phyloP scores from a whole-genome alignment of 2,329 filamentous ascomycete genomes.

The Aureobasidium lini region DNA sequence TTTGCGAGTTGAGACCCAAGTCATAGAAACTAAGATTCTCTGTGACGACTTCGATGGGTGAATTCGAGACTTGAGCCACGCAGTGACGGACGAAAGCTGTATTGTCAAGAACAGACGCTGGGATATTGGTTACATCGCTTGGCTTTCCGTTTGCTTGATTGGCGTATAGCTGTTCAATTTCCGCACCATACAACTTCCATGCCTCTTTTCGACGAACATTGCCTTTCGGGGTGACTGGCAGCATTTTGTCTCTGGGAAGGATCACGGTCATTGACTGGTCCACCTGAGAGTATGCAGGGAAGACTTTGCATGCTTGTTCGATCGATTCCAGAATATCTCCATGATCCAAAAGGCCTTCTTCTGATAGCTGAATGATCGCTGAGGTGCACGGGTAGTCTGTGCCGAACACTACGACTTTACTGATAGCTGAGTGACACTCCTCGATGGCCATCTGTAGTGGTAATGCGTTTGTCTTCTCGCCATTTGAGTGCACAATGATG shows the following conservation, averaged over 20 bases:
- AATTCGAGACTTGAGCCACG: not conserved
- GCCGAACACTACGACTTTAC: slow-evolving; percentile 13
- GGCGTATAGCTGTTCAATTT: slow-evolving; percentile 18
- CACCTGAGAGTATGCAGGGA: slow-evolving; percentile 19
- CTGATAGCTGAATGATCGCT: slow-evolving; percentile 22
- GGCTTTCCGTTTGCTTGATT: not conserved
- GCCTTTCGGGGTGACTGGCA: slow-evolving; percentile 28
- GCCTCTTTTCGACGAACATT: slow-evolving; percentile 28
- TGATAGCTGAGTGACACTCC: slow-evolving; percentile 19
- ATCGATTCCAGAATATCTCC: not conserved
- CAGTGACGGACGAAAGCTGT: not conserved
- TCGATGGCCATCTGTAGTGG: slow-evolving; percentile 25
- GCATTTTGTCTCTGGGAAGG: slow-evolving; percentile 18
- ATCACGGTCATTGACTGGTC: slow-evolving; percentile 23
- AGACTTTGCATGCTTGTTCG: not conserved
- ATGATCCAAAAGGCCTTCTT: slow-evolving; percentile 7
- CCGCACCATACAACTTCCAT: slow-evolving; percentile 19
- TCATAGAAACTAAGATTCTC: slow-evolving; percentile 11
- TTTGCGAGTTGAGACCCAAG: slow-evolving; percentile 13
- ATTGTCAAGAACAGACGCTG: not conserved
- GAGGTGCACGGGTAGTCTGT: slow-evolving; percentile 20
- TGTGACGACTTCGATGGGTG: not conserved
- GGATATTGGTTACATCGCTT: not conserved
- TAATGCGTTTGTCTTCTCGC: slow-evolving; percentile 27
- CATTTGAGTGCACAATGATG: slow-evolving; percentile 26